Conservation (phyloP, 352 stramenopile genomes). For the Thalassiosira delicatula region DNA sequence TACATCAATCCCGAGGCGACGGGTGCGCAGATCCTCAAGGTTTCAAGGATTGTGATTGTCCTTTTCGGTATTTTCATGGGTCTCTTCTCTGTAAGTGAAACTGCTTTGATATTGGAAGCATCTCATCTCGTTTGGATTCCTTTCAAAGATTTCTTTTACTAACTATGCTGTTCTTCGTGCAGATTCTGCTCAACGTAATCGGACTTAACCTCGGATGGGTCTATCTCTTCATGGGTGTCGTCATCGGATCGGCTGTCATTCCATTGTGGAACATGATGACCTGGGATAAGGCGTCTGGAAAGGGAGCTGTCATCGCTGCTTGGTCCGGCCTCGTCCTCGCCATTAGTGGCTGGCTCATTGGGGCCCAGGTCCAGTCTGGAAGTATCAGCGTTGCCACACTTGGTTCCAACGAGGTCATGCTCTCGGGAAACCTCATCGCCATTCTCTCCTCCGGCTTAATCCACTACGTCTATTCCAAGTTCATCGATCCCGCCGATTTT, state of each 20-base stretch:
- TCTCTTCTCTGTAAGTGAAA: conserved; percentile 79
- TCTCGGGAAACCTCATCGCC: conserved; percentile 86
- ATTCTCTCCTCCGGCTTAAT: conserved; percentile 84
- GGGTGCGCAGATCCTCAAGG: conserved; percentile 84
- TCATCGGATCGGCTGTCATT: conserved; percentile 86
- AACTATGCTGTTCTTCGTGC: conserved; percentile 2
- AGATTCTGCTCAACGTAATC: conserved; percentile 56
- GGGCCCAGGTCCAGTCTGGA: conserved; percentile 64
- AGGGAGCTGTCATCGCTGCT: conserved; percentile 77
- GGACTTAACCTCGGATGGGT: conserved; percentile 87
- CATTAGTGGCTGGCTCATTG: conserved; percentile 82
- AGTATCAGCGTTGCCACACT: conserved; percentile 73
- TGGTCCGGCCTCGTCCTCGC: conserved; percentile 78
- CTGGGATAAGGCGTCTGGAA: conserved; percentile 85
- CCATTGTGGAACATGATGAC: conserved; percentile 86
- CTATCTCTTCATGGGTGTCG: conserved; percentile 88
- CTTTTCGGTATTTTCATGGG: conserved; percentile 85
- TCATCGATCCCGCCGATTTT: conserved; percentile 82
- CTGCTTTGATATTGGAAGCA: conserved; percentile 2
- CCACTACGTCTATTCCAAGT: conserved; percentile 80
- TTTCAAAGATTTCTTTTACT: no score
- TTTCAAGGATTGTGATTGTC: conserved; percentile 82
- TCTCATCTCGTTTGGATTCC: no score
- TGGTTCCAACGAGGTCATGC: conserved; percentile 85
- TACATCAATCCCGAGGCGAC: conserved; percentile 87